phyloP scores from a whole-genome alignment of 177 flowering plant species.

The Tripterygium wilfordii region DNA sequence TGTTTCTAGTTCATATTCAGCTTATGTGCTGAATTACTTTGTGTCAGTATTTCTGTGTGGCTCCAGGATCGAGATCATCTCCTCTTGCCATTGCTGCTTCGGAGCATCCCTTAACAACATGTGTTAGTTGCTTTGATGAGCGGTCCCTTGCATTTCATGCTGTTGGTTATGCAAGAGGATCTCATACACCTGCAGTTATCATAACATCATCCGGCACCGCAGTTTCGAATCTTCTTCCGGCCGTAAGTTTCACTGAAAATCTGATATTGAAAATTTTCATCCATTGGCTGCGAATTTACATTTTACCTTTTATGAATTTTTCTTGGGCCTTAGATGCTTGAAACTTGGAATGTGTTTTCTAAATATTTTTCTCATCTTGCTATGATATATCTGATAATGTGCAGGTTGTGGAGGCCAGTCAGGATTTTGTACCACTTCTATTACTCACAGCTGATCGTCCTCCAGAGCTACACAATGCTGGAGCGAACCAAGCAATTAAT shows the following conservation, averaged over 20 bases:
- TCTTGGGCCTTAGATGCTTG: too few relatives aligned
- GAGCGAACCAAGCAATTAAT: constrained; percentile 95
- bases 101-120: constrained; percentile 59
- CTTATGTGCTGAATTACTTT: constrained; percentile 27
- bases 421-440: constrained; percentile 80
- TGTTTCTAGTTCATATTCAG: neutral
- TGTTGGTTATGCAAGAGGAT: constrained; percentile 86
- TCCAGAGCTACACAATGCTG: constrained; percentile 74
- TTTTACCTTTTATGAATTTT: too few relatives aligned
- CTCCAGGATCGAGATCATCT: constrained; percentile 98
- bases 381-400: neutral
- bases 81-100: constrained; percentile 93
- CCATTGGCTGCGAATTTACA: too few relatives aligned
- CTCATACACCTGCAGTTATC: constrained; percentile 71
- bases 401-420: constrained; percentile 95
- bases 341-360: too few relatives aligned
- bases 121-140: constrained; percentile 84
- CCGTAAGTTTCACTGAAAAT: constrained; percentile 49
- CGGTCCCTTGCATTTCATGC: constrained; percentile 96
- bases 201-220: constrained; percentile 98
- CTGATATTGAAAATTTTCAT: neutral
- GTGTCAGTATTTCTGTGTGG: constrained; percentile 80
- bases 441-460: constrained; percentile 96
- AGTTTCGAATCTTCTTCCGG: constrained; percentile 92
- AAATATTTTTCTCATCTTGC: too few relatives aligned